Conservation (phyloP, 2,329 filamentous ascomycete genomes). For the Neospermospora avenae region DNA sequence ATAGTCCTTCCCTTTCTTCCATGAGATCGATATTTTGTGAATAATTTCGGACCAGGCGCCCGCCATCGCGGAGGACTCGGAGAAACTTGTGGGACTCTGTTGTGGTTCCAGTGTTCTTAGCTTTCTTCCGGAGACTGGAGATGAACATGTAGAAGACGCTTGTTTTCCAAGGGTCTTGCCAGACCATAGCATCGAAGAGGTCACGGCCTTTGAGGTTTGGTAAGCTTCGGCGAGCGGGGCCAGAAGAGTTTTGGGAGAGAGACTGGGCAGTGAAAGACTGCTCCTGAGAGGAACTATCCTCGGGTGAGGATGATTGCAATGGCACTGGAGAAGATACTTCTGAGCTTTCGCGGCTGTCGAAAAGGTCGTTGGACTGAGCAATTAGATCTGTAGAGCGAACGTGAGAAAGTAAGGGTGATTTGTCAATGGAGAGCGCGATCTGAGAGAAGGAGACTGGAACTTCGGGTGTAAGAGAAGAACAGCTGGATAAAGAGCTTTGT, state of each 20-base stretch:
- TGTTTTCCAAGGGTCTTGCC: conserved; percentile 64
- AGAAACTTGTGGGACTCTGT: conserved; percentile 69
- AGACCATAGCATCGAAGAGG: conserved; percentile 68
- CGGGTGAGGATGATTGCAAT: neutral
- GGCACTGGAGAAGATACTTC: neutral
- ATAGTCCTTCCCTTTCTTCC: conserved; percentile 66
- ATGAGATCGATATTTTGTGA: conserved; percentile 75
- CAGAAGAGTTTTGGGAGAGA: conserved; percentile 4
- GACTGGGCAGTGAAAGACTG: conserved; percentile 1
- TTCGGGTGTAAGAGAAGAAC: conserved; percentile 10
- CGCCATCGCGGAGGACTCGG: conserved; percentile 60
- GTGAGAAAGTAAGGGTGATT: neutral
- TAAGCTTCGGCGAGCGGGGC: conserved; percentile 34
- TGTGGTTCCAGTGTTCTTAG: conserved; percentile 55
- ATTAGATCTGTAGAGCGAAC: neutral
- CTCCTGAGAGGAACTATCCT: neutral
- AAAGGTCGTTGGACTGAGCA: neutral
- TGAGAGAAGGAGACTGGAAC: neutral
- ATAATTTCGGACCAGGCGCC: conserved; percentile 68
- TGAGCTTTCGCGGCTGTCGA: neutral
- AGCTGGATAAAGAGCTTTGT: conserved; percentile 18
- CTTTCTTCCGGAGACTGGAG: conserved; percentile 62
- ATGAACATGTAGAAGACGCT: conserved; percentile 72
- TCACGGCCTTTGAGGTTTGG: conserved; percentile 68
- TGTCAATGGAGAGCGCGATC: neutral